Evolutionary conservation across 23 red algal genomes (phyloP), one percentile per base, ranked within the genome.

Genomic region (Gracilariopsis chorda): DNA sequence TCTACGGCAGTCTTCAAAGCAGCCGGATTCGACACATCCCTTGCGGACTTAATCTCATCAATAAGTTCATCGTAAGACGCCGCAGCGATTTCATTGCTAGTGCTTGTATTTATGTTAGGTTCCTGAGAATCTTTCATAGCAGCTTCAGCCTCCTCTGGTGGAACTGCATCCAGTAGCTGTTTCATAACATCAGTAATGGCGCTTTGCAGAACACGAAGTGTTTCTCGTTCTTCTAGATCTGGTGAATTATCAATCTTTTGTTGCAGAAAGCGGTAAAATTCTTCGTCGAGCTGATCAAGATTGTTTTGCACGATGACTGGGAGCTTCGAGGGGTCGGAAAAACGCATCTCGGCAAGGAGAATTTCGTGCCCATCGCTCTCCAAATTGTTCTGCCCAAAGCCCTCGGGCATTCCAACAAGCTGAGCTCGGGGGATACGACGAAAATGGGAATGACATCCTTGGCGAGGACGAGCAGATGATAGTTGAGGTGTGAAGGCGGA

Each of bases 111-210:
- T 41, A 92, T 37, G 4, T 47, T 48, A 51, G 9, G 6, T 10
- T 79, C 49, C 13, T 48, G 33, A 52, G 82, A 84, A 0, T 4
- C 47, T 30, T 88, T 39, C 30, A 51, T 42, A 33, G 51, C 75
- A 33, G 55, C 62, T 19, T 46, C 75, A 25, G 51, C 32, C 44
- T 77, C 68, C 28, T 59, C 85, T 17, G 65, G 25, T 20, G 65
- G 61, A 33, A 61, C 12, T 42, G 61, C 21, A 34, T 96, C 69
- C 17, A 84, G 34, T 1, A 98, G 24, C 51, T 91, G 16, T 24
- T 92, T 84, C 78, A 98, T 95, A 21, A 98, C 57, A 36, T 94
- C 86, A n/a, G 91, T 98, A 27, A 98, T 87, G 1, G 97, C 91
- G 32, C 70, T 90, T 27, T 52, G 80, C 28, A 99, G 67, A 5